Evolutionary conservation across 371 early-diverging fungal genomes (phyloP), one percentile per base, ranked within the genome.

Genomic region (Thermomucor indicae-seudaticae): DNA sequence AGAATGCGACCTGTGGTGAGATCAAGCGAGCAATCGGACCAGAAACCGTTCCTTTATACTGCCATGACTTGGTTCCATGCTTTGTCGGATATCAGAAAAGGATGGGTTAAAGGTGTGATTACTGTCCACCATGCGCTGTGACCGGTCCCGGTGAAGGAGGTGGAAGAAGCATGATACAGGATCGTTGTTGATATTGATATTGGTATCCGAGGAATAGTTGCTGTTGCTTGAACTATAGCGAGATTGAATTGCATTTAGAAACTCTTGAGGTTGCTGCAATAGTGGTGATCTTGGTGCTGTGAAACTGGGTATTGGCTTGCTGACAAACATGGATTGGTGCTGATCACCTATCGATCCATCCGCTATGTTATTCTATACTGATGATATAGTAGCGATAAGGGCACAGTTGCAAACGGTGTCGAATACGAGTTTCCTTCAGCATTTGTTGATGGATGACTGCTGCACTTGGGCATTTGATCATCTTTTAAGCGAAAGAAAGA

Each of bases 241-340:
- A 30, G 48, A 57, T 48, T 75, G 75, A 28, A 75, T 68, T n/a
- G 75, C 75, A 47, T 75, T 68, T 12, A 67, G 58, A 35, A 75
- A 75, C n/a, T 75, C 75, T 56, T 71, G 68, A 47, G 70, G 62
- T 25, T 49, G 49, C 28, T 64, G 49, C 19, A 51, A 41, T n/a
- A n/a, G n/a, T 28, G 71, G 69, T 16, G 64, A 65, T 34, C 65
- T 57, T 45, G 75, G 75, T 20, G 71, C 75, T 28, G 75, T 74
- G 22, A 64, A 75, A 41, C 64, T 71, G 16, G 71, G 75, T 47
- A 68, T 73, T 4, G 47, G 38, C 12, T 31, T 45, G 22, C 22
- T 38, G 2, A 53, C 31, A 2, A 24, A 22, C 12, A 14, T 12
- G 14, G 23, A 42, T 42, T 42, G 22, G 14, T 14, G 16, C 37